Evolutionary conservation across 768 basidiomycete genomes (phyloP).

Genomic region (Cystofilobasidium bisporidii): DNA sequence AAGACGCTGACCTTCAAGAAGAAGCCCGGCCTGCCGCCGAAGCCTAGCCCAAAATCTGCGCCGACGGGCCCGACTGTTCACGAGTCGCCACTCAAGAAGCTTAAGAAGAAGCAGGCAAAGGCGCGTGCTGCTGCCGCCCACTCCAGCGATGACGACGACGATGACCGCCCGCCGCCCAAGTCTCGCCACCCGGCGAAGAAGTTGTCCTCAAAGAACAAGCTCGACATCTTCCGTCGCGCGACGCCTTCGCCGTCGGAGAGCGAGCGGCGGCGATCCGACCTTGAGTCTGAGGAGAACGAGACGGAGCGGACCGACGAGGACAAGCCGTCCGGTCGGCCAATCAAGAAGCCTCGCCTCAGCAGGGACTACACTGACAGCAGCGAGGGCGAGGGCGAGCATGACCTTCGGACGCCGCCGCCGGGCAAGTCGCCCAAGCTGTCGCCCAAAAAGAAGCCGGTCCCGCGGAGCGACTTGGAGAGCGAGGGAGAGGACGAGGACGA

Average conservation of each 20-base stretch:
- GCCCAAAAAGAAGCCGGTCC: conserved; percentile 15
- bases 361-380: conserved; percentile 1
- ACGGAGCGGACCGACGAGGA: neutral
- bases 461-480: conserved; percentile 7
- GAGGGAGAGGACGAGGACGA: neutral
- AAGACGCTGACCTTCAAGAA: neutral
- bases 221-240: neutral
- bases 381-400: conserved; percentile 8
- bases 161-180: neutral
- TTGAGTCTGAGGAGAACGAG: conserved; percentile 2
- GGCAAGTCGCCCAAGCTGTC: neutral
- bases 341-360: conserved; percentile 1
- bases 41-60: neutral
- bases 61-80: neutral
- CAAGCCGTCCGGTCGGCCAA: neutral
- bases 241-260: neutral
- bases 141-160: neutral
- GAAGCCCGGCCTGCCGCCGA: neutral
- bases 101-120: neutral
- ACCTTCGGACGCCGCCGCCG: neutral
- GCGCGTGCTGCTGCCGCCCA: neutral
- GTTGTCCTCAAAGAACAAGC: neutral
- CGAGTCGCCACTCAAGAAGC: conserved; percentile 6
- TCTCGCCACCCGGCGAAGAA: neutral
- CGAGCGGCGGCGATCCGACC: neutral